phyloP scores from a whole-genome alignment of 306 rosid species.

The Quercus ilex region DNA sequence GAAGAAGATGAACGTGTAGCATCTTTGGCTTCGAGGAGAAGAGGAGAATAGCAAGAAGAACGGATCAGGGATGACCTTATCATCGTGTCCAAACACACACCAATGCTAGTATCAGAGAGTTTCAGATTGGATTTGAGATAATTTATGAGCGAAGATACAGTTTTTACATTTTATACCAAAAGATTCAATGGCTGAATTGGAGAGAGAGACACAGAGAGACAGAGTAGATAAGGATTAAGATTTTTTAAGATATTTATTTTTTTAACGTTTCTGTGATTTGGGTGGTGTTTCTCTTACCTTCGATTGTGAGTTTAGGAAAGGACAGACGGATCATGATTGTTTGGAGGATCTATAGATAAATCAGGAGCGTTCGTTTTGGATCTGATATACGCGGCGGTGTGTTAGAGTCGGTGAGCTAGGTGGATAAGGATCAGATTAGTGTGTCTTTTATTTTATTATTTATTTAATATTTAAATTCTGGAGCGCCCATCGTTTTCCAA shows the following conservation, averaged over 20 bases:
- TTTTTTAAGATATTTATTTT: not conserved
- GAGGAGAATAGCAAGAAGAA: constrained; percentile 40
- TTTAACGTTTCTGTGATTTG: not conserved
- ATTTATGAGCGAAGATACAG: not conserved
- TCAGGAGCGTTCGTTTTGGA: not conserved
- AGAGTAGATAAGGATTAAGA: not conserved
- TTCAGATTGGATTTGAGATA: not conserved
- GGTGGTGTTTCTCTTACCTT: not conserved
- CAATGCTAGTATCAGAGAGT: not conserved
- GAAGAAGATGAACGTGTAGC: constrained; percentile 18
- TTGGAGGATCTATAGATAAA: not conserved
- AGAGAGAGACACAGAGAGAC: too few species aligned
- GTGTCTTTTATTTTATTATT: too few species aligned
- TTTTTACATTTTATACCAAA: not conserved
- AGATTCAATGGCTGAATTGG: too few species aligned
- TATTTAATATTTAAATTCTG: not conserved
- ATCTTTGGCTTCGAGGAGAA: constrained; percentile 36
- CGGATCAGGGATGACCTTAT: constrained; percentile 47
- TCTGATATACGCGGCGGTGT: not conserved
- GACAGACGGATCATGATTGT: not conserved
- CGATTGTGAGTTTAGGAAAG: not conserved
- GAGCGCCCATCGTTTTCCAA: not conserved
- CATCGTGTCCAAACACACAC: constrained; percentile 19
- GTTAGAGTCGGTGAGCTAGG: not conserved
- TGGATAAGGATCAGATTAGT: not conserved